Evolutionary conservation across 192 early-diverging fungal species (phyloP).

Genomic region (Coemansia sp.): DNA sequence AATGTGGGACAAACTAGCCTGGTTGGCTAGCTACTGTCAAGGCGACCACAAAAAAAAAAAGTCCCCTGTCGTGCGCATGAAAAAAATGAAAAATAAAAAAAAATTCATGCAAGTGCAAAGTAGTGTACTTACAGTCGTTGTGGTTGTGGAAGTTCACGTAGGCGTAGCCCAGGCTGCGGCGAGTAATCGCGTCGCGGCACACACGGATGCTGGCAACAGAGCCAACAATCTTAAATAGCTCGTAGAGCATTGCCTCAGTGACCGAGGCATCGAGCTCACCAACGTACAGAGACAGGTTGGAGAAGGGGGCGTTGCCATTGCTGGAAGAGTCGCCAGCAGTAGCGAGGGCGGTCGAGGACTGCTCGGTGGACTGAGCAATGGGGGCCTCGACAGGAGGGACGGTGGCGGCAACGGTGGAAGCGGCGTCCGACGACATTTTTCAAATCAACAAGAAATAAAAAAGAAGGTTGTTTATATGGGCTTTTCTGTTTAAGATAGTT

Average conservation of each 20-base stretch:
- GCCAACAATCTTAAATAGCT: conserved; percentile 94
- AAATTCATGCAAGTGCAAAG: conserved; percentile 13
- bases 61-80: neutral
- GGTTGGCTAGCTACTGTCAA: neutral
- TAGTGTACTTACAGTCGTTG: conserved; percentile 65
- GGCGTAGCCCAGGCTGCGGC: conserved; percentile 94
- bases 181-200: conserved; percentile 96
- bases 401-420: conserved; percentile 36
- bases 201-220: conserved; percentile 97
- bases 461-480: conserved; percentile 34
- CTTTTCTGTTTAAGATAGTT: conserved; percentile 42
- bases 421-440: conserved; percentile 47
- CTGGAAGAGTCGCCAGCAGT: conserved; percentile 7
- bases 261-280: conserved; percentile 96
- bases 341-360: conserved; percentile 9
- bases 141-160: conserved; percentile 98
- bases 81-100: conserved; percentile 13
- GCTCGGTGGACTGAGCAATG: conserved; percentile 8
- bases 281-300: conserved; percentile 88
- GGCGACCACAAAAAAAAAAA: neutral
- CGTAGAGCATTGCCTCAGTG: conserved; percentile 96
- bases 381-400: conserved; percentile 53
- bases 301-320: conserved; percentile 42
- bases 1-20: neutral
- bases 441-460: conserved; percentile 9